phyloP scores from a whole-genome alignment of 1,139 yeast genomes.

The Geotrichum phurueaensis region DNA sequence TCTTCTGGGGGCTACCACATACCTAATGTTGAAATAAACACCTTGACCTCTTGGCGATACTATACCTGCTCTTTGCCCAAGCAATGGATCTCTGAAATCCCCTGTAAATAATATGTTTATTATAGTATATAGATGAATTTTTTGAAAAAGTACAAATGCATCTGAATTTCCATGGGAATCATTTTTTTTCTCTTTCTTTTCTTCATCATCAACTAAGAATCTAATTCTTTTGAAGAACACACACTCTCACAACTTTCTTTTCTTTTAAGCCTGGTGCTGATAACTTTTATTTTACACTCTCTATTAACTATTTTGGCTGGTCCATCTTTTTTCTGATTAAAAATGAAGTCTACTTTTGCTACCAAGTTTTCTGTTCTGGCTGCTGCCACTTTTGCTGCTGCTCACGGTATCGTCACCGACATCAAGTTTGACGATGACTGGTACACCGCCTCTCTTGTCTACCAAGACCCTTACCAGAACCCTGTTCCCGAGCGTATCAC shows the following conservation, averaged over 20 bases:
- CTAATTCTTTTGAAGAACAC: neutral
- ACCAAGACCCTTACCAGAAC: conserved; percentile 5
- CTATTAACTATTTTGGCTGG: neutral
- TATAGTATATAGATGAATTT: neutral
- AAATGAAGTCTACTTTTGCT: conserved; percentile 2
- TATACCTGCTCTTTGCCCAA: neutral
- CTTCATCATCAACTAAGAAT: neutral
- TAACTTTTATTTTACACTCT: neutral
- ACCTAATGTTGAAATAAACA: too few relatives aligned
- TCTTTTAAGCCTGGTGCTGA: neutral
- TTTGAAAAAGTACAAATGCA: neutral
- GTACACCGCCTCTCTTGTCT: conserved; percentile 11
- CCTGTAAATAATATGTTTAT: neutral
- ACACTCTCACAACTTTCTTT: neutral
- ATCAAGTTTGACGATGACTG: conserved; percentile 8
- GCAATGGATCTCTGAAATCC: neutral
- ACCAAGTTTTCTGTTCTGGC: neutral
- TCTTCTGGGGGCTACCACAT: neutral
- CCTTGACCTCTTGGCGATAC: too few relatives aligned
- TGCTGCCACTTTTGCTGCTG: conserved; percentile 5
- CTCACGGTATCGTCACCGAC: conserved; percentile 18
- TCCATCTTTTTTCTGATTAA: neutral
- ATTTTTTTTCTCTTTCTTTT: neutral
- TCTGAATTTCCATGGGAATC: neutral
- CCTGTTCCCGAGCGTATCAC: conserved; percentile 10